Percentiles rank a stretch among this genome's conserved stretches.
Conservation (phyloP, 2,329 filamentous ascomycete species). For the Boeremia exigua region DNA sequence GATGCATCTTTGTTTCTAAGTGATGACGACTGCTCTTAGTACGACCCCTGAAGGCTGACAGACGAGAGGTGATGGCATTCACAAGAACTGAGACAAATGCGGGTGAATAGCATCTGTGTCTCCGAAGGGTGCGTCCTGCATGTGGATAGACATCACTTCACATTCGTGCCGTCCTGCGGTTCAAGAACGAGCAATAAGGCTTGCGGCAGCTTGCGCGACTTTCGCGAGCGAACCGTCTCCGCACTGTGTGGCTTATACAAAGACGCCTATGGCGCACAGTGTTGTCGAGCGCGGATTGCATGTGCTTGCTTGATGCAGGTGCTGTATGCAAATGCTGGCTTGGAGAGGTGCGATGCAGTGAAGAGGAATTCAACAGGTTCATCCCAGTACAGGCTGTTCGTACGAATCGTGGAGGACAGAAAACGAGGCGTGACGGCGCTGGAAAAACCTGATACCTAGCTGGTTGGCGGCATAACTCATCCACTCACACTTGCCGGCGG, state of each 20-base stretch:
- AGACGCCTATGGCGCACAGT: conserved; percentile 6
- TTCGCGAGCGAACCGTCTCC: conserved; percentile 27
- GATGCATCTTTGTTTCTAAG: conserved; percentile 14
- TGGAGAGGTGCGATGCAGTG: background rate
- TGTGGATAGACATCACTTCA: conserved; percentile 13
- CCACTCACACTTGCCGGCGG: conserved; percentile 13
- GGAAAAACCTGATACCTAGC: conserved; percentile 15
- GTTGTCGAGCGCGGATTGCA: background rate
- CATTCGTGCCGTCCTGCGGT: conserved; percentile 14
- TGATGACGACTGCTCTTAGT: conserved; percentile 4
- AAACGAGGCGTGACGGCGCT: conserved; percentile 17
- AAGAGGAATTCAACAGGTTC: background rate
- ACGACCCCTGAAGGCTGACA: background rate
- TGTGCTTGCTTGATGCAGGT: conserved; percentile 9
- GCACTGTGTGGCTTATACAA: conserved; percentile 17
- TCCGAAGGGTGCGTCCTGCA: conserved; percentile 15
- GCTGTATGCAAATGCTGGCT: background rate
- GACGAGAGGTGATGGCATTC: conserved; percentile 2
- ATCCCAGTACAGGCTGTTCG: background rate
- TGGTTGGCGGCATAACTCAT: conserved; percentile 6
- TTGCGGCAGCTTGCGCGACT: conserved; percentile 30
- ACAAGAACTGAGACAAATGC: conserved; percentile 5
- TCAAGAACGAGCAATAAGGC: conserved; percentile 18
- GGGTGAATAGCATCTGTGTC: background rate
- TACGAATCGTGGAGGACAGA: conserved; percentile 12